These are phyloP conservation scores for Pyricularia sp. DNA, from an alignment of 2,329 filamentous ascomycete genomes.

Conservation along the genomic window DNA sequence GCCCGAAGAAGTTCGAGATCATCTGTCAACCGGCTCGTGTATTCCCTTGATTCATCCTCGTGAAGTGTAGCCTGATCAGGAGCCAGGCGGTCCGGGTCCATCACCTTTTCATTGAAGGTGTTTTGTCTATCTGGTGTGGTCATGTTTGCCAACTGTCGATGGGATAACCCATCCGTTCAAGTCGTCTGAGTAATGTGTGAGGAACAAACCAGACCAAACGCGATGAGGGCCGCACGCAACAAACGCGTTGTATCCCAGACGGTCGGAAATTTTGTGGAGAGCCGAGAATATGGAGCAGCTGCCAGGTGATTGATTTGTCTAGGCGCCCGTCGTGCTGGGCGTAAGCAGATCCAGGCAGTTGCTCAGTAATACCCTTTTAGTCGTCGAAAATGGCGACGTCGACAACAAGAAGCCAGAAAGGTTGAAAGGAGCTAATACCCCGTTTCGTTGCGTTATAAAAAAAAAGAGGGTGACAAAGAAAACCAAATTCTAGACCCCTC, in stretches of 20 bases:
- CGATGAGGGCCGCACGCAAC: neutral
- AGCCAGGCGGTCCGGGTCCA: neutral
- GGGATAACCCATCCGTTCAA: neutral
- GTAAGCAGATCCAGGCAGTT: neutral
- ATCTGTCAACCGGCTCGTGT: slow-evolving; percentile 27
- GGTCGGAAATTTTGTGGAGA: neutral
- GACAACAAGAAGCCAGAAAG: neutral
- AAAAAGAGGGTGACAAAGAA: neutral
- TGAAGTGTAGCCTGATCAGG: slow-evolving; percentile 8
- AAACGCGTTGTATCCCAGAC: neutral
- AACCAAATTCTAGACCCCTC: neutral
- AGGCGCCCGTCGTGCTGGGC: neutral
- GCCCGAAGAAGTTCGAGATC: slow-evolving; percentile 35
- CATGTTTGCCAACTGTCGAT: neutral
- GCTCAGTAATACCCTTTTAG: neutral
- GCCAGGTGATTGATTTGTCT: neutral
- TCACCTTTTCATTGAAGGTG: neutral
- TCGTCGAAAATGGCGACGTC: neutral
- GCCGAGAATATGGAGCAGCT: neutral
- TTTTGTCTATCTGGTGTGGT: neutral
- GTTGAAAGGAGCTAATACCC: neutral
- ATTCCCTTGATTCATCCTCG: slow-evolving; percentile 15
- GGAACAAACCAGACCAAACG: neutral
- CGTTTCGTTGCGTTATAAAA: neutral
- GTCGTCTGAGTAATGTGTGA: neutral